Base-by-base conservation (phyloP, 2,329 filamentous ascomycete species). In the Fusarium bactridioides region DNA sequence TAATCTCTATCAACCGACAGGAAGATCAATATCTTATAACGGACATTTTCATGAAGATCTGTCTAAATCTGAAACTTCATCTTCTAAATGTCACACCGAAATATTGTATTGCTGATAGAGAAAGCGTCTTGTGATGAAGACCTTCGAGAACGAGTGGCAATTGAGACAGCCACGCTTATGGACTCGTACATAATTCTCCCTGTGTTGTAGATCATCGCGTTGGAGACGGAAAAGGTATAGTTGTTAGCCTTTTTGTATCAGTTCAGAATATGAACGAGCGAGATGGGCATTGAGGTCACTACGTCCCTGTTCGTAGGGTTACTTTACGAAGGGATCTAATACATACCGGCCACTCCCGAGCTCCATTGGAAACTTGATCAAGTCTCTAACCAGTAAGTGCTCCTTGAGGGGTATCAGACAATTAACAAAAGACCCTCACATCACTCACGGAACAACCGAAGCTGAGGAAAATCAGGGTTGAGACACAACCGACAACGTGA, bases 381-480 rank as follows among this genome's bases (percentile, higher is more conserved):
- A 31, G 25, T 41, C 27, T 44, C 16, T 18, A 27, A 10, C 10
- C 5, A 29, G 13, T 7, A 54, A 25, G 44, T 64, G 23, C 25
- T 38, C 10, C 27, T 31, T 12, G 25, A 51, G 25, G 45, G 54
- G 38, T 41, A 63, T 48, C 45, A 53, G 25, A 50, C 23, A 31
- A 44, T 43, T n/a, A n/a, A 44, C 40, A 38, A 43, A 59, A 10
- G 13, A 33, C 12, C 19, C 16, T 65, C 25, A 23, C 18, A 43
- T 44, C 19, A 23, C 33, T 53, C 35, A 59, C 67, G 67, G 67
- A 7, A 54, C 29, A 37, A 55, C 71, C 71, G 67, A 74, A 69
- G 68, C 60, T 58, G 56, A 60, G 19, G 10, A 45, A 59, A 59
- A 48, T 51, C 57, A 51, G 47, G 29, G 44, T 59, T 33, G 48